Conservation (phyloP, 768 basidiomycete genomes). For the Mycena capillaripes region DNA sequence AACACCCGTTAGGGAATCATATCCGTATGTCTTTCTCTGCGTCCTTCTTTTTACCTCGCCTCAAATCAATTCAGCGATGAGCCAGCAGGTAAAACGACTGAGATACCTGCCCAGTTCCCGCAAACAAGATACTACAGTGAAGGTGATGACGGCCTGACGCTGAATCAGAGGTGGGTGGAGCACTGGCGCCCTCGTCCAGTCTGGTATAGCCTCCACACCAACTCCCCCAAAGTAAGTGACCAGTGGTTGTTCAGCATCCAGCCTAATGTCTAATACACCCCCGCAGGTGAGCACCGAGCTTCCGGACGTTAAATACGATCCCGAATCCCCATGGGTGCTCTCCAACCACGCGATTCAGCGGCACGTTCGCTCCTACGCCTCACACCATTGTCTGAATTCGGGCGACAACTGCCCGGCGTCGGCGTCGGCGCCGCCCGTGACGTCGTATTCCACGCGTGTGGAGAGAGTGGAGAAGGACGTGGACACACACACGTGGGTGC, state of each 20-base stretch:
- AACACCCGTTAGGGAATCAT: slow-evolving; percentile 33
- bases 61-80: slow-evolving; percentile 12
- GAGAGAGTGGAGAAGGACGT: slow-evolving; percentile 24
- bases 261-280: too few relatives aligned
- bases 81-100: not conserved
- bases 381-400: slow-evolving; percentile 27
- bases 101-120: slow-evolving; percentile 18
- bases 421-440: not conserved
- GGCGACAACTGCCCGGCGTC: slow-evolving; percentile 19
- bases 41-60: not conserved
- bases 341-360: slow-evolving; percentile 19
- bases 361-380: slow-evolving; percentile 28
- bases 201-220: slow-evolving; percentile 21
- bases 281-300: slow-evolving; percentile 28
- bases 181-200: slow-evolving; percentile 29
- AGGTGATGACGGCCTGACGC: slow-evolving; percentile 21
- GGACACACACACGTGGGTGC: slow-evolving; percentile 18
- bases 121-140: slow-evolving; percentile 16
- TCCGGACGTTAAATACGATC: slow-evolving; percentile 19
- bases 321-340: slow-evolving; percentile 23
- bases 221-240: slow-evolving; percentile 20
- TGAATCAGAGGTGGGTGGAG: slow-evolving; percentile 17
- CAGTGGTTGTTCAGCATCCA: not conserved
- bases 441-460: slow-evolving; percentile 26
- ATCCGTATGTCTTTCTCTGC: slow-evolving; percentile 21